phyloP scores from a whole-genome alignment of 306 rosid species.

The Oemleria cerasiformis region DNA sequence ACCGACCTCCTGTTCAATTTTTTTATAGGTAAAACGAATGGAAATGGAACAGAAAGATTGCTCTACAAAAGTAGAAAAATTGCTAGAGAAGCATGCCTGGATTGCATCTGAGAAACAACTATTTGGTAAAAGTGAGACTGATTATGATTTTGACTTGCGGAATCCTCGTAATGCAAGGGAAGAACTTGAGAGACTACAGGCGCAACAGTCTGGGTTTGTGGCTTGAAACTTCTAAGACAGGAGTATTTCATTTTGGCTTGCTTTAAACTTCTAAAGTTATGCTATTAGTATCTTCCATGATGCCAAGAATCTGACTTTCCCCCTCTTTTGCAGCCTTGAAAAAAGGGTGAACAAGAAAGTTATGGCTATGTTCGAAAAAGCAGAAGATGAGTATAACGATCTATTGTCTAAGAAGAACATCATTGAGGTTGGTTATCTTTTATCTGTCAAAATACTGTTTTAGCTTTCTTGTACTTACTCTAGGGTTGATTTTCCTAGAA shows the following conservation, averaged over 20 bases:
- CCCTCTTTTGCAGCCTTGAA: constrained; percentile 68
- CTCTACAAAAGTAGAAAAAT: constrained; percentile 72
- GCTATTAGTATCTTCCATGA: constrained; percentile 16
- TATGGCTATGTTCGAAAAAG: constrained; percentile 99
- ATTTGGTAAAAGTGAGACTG: constrained; percentile 85
- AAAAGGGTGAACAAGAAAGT: constrained; percentile 99
- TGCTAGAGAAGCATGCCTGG: constrained; percentile 93
- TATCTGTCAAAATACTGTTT: constrained; percentile 13
- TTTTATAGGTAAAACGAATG: constrained; percentile 69
- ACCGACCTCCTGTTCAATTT: constrained; percentile 21
- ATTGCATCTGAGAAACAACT: constrained; percentile 80
- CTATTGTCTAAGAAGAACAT: constrained; percentile 91
- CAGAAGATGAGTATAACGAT: constrained; percentile 97
- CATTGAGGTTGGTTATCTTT: constrained; percentile 66
- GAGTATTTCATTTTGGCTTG: constrained; percentile 1
- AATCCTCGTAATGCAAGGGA: constrained; percentile 71
- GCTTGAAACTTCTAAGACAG: constrained; percentile 11
- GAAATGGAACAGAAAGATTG: constrained; percentile 89
- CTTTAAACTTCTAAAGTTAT: not conserved
- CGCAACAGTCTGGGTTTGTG: constrained; percentile 86
- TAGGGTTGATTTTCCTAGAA: constrained; percentile 45
- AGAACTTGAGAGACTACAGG: constrained; percentile 69
- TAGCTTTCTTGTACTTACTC: constrained; percentile 34
- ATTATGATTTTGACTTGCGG: constrained; percentile 77
- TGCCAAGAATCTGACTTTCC: constrained; percentile 14